Evolutionary conservation across 2,329 filamentous ascomycete species (phyloP).

Genomic region (Phoma sp.): DNA sequence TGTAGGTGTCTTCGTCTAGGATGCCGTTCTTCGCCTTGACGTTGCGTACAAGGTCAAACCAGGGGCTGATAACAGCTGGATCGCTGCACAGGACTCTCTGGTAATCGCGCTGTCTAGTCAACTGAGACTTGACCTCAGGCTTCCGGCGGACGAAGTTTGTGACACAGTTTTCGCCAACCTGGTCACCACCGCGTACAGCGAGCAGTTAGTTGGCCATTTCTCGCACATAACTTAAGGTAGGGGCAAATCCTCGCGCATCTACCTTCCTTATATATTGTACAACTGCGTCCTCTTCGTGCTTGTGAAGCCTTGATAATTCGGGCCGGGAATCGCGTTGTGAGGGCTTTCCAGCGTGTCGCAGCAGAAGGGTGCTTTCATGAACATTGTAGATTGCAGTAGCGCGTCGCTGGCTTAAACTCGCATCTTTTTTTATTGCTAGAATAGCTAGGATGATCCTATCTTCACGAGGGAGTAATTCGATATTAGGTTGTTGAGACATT

Average conservation of each 20-base stretch:
- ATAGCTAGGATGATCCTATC: constrained; percentile 15
- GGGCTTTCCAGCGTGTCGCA: constrained; percentile 1
- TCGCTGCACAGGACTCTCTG: too few relatives aligned
- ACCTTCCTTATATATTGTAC: constrained; percentile 17
- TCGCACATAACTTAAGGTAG: constrained; percentile 10
- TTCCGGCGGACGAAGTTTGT: constrained; percentile 10
- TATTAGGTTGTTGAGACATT: constrained; percentile 20
- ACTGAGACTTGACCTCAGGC: constrained; percentile 10
- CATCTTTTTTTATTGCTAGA: constrained; percentile 8
- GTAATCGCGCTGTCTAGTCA: constrained; percentile 9
- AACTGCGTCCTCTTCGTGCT: constrained; percentile 14
- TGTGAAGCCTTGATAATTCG: constrained; percentile 13
- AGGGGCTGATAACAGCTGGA: constrained; percentile 17
- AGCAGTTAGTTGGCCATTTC: constrained; percentile 18
- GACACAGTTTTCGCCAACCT: constrained; percentile 18
- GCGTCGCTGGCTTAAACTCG: constrained; percentile 10
- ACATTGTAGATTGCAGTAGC: constrained; percentile 9
- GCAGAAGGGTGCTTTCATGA: constrained; percentile 6
- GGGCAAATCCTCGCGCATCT: constrained; percentile 17
- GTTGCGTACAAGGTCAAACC: constrained; percentile 21
- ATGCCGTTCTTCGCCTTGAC: constrained; percentile 19
- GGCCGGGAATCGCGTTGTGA: constrained; percentile 11
- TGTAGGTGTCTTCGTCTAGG: too few relatives aligned
- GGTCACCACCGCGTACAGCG: too few relatives aligned
- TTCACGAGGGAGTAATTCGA: constrained; percentile 15